Percentiles rank a stretch among this genome's conserved stretches.
These are phyloP conservation scores for Xylariaceae sp. DNA, from an alignment of 2,329 filamentous ascomycete species.

Conservation along the genomic window DNA sequence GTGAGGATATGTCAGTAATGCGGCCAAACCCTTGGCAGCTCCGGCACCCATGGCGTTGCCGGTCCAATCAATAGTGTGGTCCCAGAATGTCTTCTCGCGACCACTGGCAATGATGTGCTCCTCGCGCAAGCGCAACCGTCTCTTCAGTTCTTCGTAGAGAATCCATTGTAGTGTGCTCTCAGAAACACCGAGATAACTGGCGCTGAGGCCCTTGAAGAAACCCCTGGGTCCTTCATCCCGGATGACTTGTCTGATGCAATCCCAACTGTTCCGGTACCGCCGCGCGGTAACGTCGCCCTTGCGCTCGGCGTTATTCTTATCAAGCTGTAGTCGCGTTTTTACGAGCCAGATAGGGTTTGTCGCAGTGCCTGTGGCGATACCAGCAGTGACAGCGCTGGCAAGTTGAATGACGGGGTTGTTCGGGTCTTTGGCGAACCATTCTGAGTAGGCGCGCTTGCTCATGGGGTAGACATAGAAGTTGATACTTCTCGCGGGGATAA, in stretches of 20 bases:
- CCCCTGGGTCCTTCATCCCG: slow-evolving; percentile 74
- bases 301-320: slow-evolving; percentile 70
- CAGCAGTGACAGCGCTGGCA: slow-evolving; percentile 68
- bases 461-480: slow-evolving; percentile 95
- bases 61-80: slow-evolving; percentile 69
- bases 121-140: slow-evolving; percentile 60
- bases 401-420: slow-evolving; percentile 74
- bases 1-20: slow-evolving; percentile 83
- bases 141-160: slow-evolving; percentile 89
- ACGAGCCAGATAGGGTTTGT: slow-evolving; percentile 97
- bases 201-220: slow-evolving; percentile 84
- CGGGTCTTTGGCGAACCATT: slow-evolving; percentile 65
- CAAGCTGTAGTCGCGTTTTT: slow-evolving; percentile 87
- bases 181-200: slow-evolving; percentile 83
- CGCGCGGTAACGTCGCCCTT: slow-evolving; percentile 50
- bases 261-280: slow-evolving; percentile 79
- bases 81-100: slow-evolving; percentile 62
- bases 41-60: slow-evolving; percentile 77
- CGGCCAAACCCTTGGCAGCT: slow-evolving; percentile 77
- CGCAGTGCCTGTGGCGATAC: slow-evolving; percentile 79
- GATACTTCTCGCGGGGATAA: slow-evolving; percentile 83
- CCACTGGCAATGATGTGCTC: slow-evolving; percentile 52
- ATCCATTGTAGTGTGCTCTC: slow-evolving; percentile 93
- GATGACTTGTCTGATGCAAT: slow-evolving; percentile 79
- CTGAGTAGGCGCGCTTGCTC: slow-evolving; percentile 74